Percentiles rank a stretch among this genome's conserved stretches.
Evolutionary conservation across 2,329 filamentous ascomycete species (phyloP).

Genomic region (Talaromyces albobiverticillius): DNA sequence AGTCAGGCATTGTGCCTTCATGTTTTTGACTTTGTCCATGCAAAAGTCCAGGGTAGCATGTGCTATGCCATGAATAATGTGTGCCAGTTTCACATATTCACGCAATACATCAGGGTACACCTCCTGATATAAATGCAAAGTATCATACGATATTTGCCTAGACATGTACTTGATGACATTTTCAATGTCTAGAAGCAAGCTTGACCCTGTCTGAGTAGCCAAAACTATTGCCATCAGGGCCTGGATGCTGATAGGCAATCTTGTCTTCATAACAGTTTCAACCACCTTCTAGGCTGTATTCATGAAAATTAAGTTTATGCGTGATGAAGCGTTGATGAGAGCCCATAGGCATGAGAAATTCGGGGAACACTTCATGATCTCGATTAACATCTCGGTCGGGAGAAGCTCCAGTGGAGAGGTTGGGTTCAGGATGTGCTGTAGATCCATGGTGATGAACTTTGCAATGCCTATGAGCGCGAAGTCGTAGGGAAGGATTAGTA

Average conservation of each 20-base stretch:
- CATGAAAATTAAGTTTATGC: not conserved
- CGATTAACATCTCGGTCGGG: not conserved
- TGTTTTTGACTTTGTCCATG: not conserved
- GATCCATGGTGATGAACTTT: too few species aligned
- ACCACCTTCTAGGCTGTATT: not conserved
- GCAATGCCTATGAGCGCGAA: too few species aligned
- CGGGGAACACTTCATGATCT: not conserved
- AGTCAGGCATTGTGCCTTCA: not conserved
- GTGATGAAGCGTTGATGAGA: conserved; percentile 1
- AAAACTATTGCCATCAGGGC: not conserved
- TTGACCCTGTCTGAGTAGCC: not conserved
- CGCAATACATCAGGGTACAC: not conserved
- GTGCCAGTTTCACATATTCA: not conserved
- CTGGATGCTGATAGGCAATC: not conserved
- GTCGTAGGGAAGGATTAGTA: too few species aligned
- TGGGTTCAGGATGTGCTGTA: too few species aligned
- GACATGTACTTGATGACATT: too few species aligned
- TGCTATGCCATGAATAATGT: not conserved
- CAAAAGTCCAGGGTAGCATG: not conserved
- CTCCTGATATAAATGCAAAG: too few species aligned
- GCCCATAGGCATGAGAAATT: conserved; percentile 2
- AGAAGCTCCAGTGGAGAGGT: too few species aligned
- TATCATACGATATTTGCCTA: too few species aligned
- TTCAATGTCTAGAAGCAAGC: too few species aligned
- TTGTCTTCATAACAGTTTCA: not conserved